phyloP scores from a whole-genome alignment of 2,329 filamentous ascomycete species.

The Aquanectria penicillioides region DNA sequence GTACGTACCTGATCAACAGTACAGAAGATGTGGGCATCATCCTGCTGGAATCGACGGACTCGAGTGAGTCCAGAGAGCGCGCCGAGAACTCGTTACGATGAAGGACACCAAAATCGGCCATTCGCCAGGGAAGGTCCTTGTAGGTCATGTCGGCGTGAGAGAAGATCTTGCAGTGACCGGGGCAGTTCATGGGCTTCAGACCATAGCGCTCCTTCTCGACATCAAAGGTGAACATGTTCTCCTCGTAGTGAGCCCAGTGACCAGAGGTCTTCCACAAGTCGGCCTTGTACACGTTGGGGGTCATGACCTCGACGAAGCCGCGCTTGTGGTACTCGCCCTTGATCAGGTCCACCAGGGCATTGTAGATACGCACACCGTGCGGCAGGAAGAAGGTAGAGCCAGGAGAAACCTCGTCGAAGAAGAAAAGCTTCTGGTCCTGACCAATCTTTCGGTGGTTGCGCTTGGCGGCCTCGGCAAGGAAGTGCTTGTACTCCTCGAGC shows the following conservation, averaged over 20 bases:
- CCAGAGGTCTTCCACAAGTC: conserved; percentile 94
- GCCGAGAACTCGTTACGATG: conserved; percentile 94
- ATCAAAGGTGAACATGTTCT: conserved; percentile 86
- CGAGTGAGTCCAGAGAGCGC: conserved; percentile 90
- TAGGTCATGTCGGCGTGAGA: conserved; percentile 86
- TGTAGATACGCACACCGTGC: conserved; percentile 93
- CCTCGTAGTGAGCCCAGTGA: conserved; percentile 86
- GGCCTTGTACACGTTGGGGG: conserved; percentile 94
- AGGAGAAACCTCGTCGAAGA: conserved; percentile 94
- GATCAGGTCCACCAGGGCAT: conserved; percentile 83
- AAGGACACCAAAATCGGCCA: conserved; percentile 95
- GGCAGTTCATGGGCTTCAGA: conserved; percentile 98
- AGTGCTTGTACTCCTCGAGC: conserved; percentile 92
- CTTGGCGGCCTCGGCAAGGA: conserved; percentile 97
- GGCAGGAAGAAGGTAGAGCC: conserved; percentile 93
- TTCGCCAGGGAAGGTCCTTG: conserved; percentile 84
- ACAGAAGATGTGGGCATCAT: conserved; percentile 97
- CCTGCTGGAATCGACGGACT: conserved; percentile 93
- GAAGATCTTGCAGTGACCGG: conserved; percentile 91
- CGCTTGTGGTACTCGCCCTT: conserved; percentile 91
- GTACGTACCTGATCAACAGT: conserved; percentile 49
- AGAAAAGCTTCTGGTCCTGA: conserved; percentile 95
- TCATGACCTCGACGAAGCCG: conserved; percentile 93
- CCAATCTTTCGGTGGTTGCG: conserved; percentile 95
- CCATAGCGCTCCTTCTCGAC: conserved; percentile 79